Conservation (phyloP, 2,329 filamentous ascomycete genomes). For the Trichoderma brevicompactum region DNA sequence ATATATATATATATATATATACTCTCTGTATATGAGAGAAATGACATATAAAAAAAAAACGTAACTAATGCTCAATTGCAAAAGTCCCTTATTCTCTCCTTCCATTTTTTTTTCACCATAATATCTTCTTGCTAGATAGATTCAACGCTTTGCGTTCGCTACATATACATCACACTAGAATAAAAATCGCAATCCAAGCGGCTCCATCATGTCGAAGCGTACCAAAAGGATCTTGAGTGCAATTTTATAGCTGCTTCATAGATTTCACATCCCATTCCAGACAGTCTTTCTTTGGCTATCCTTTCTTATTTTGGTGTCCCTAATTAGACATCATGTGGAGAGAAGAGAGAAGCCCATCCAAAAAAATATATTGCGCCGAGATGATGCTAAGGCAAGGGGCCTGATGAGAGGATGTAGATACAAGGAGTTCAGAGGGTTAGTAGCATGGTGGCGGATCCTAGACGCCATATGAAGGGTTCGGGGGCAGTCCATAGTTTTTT, state of each 20-base stretch:
- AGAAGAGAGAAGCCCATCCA: constrained; percentile 28
- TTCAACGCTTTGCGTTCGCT: constrained; percentile 32
- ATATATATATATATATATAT: background rate
- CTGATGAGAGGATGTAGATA: constrained; percentile 19
- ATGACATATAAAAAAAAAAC: constrained; percentile 5
- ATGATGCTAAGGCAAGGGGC: constrained; percentile 40
- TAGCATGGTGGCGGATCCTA: constrained; percentile 31
- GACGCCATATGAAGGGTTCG: constrained; percentile 47
- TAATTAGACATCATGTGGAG: background rate
- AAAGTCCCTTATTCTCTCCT: constrained; percentile 18
- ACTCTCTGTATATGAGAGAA: constrained; percentile 2
- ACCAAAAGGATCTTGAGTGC: constrained; percentile 20
- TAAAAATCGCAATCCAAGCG: constrained; percentile 30
- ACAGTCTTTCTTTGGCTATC: constrained; percentile 8
- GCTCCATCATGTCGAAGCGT: constrained; percentile 20
- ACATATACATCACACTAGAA: constrained; percentile 32
- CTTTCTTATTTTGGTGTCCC: constrained; percentile 8
- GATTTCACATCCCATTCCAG: constrained; percentile 10
- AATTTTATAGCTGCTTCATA: constrained; percentile 26
- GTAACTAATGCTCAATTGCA: constrained; percentile 28
- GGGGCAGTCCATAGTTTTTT: constrained; percentile 52
- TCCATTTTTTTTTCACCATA: constrained; percentile 31
- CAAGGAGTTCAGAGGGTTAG: constrained; percentile 8
- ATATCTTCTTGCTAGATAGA: constrained; percentile 34
- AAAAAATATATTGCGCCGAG: constrained; percentile 40